Evolutionary conservation across 441 rosid genomes (phyloP).

Genomic region (Pelargonium myrrhifolium): DNA sequence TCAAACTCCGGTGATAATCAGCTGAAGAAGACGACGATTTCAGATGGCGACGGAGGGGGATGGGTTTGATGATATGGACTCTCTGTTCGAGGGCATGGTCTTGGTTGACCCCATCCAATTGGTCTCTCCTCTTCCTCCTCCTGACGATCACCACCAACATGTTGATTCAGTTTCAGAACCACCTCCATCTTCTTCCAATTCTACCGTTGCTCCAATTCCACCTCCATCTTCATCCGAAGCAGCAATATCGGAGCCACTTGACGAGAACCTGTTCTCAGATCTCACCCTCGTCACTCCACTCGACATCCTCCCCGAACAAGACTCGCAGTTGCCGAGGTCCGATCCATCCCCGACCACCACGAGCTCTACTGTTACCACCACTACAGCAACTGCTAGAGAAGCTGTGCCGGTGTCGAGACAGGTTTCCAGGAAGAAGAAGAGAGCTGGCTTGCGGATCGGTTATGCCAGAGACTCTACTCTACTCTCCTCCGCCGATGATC

Average conservation of each 20-base stretch:
- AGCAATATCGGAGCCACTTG: constrained; percentile 40
- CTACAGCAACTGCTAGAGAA: constrained; percentile 5
- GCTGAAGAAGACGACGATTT: neutral
- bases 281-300: constrained; percentile 44
- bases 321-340: constrained; percentile 6
- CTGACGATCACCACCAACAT: neutral
- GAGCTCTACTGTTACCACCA: constrained; percentile 6
- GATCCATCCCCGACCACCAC: constrained; percentile 19
- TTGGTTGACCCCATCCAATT: constrained; percentile 55
- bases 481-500: constrained; percentile 3
- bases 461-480: constrained; percentile 42
- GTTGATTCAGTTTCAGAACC: constrained; percentile 13
- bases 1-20: neutral
- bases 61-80: constrained; percentile 48
- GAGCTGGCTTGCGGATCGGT: constrained; percentile 58
- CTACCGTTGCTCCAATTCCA: constrained; percentile 18
- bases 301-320: constrained; percentile 19
- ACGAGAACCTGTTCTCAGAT: constrained; percentile 76
- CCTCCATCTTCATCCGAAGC: constrained; percentile 5
- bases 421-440: constrained; percentile 69
- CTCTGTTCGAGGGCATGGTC: constrained; percentile 85
- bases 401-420: constrained; percentile 28
- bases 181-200: constrained; percentile 19
- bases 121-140: neutral
- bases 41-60: constrained; percentile 19